Base-by-base conservation (phyloP, 495 filamentous ascomycete species). In the Aspergillus conjunctus region DNA sequence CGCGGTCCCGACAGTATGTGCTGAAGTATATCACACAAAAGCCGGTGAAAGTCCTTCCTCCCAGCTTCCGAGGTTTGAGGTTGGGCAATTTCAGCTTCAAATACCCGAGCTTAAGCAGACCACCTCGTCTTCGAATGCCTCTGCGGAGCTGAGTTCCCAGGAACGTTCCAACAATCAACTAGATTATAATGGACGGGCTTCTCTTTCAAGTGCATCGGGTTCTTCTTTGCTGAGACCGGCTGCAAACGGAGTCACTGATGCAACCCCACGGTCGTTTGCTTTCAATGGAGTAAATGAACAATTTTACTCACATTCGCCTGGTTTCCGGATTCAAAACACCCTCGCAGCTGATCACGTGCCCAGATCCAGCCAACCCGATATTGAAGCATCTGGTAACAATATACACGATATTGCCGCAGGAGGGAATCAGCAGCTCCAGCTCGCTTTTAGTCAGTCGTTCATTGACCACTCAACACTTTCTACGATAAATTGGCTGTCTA, bases 401-500 rank as follows among this genome's bases (percentile, higher is more conserved):
- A 63, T 62, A 39, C 51, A 65, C 34, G 64, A 61, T 15, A 69
- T 71, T 32, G 31, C 68, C 7, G 59, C 63, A 51, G 54, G 60
- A 30, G 62, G 61, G 6, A 67, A 68, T 30, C 63, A 67, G 37
- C 71, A 72, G 21, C 56, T 56, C 20, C 60, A 64, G n/a, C 51
- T 70, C 14, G 66, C 54, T 1, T 71, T 72, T 51, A 66, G 63
- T 10, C 64, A 64, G 18, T 58, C 68, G 1, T 58, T 70, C 9
- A 61, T 73, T 21, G 70, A 69, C 33, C 68, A 65, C 14, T 69
- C 68, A 7, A 64, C 66, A 45, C 33, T 65, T 46, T 69, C 72
- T 20, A 69, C 71, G 1, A 68, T 77, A 20, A 77, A 79, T 50
- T 79, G 76, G 76, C 63, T 77, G 10, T 63, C 49, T 18, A 61